Conservation (phyloP, 2,329 filamentous ascomycete species). For the Leptosphaerulina australis region DNA sequence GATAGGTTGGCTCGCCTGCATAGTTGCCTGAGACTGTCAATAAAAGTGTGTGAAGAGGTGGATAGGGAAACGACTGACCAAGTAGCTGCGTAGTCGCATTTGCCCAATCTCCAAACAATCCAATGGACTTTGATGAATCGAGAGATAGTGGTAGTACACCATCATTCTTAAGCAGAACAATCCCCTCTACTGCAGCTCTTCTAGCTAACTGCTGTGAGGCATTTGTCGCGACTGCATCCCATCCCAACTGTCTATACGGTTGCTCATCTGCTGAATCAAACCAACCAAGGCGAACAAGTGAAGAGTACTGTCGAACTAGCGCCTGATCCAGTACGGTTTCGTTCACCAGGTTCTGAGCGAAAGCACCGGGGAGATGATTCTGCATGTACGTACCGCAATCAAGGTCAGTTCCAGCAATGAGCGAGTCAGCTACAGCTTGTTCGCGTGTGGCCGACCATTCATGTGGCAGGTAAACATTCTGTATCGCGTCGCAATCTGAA, state of each 20-base stretch:
- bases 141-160: conserved; percentile 55
- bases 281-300: conserved; percentile 59
- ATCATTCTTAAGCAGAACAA: conserved; percentile 60
- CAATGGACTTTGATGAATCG: conserved; percentile 53
- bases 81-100: conserved; percentile 61
- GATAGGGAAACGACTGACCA: too few species aligned
- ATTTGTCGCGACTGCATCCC: conserved; percentile 57
- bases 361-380: conserved; percentile 27
- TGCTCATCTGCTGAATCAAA: conserved; percentile 48
- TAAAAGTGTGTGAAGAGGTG: too few species aligned
- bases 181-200: conserved; percentile 58
- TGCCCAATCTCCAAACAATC: conserved; percentile 66
- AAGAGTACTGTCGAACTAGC: conserved; percentile 60
- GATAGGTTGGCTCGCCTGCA: conserved; percentile 61
- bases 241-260: conserved; percentile 33
- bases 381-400: conserved; percentile 36
- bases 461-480: conserved; percentile 62
- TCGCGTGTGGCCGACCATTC: conserved; percentile 42
- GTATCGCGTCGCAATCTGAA: conserved; percentile 68
- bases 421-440: conserved; percentile 32
- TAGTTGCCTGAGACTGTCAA: conserved; percentile 57
- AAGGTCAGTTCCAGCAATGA: conserved; percentile 36
- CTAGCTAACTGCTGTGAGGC: conserved; percentile 62
- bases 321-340: conserved; percentile 58
- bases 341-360: conserved; percentile 34